Conservation (phyloP, 176 grass and related monocot genomes). For the Phyllostachys edulis region DNA sequence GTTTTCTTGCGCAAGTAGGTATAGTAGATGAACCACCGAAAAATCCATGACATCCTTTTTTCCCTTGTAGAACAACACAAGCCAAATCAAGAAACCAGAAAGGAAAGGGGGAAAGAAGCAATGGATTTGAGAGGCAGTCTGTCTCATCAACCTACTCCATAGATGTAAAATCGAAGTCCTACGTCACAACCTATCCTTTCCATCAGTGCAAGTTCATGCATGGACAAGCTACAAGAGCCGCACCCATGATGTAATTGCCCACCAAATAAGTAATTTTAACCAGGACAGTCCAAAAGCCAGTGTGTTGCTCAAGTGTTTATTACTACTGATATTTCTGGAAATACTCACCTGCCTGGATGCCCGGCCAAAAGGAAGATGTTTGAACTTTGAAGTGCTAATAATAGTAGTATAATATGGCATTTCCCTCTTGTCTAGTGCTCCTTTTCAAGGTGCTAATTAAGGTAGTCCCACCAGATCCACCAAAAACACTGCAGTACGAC, state of each 20-base stretch:
- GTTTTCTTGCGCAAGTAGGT: constrained; percentile 30
- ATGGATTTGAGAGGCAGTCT: neutral
- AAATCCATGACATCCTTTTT: neutral
- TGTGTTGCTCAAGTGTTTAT: neutral
- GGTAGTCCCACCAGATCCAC: constrained; percentile 33
- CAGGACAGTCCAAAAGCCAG: neutral
- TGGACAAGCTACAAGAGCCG: neutral
- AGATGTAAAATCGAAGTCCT: constrained; percentile 18
- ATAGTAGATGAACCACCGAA: constrained; percentile 35
- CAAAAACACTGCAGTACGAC: neutral
- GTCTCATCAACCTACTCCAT: constrained; percentile 27
- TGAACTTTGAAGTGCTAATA: neutral
- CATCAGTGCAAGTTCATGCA: neutral
- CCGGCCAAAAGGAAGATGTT: neutral
- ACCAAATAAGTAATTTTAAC: constrained; percentile 2
- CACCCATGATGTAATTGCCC: neutral
- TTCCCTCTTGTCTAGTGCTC: neutral
- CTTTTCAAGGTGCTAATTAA: neutral
- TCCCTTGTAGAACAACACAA: constrained; percentile 3
- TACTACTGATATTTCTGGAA: neutral
- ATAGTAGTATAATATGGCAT: neutral
- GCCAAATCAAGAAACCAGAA: constrained; percentile 8
- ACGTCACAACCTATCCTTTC: neutral
- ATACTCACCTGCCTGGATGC: constrained; percentile 30
- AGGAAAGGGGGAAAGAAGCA: neutral